These are phyloP conservation scores for Backusella liffmaniae DNA, from an alignment of 192 early-diverging fungal species.

Conservation along the genomic window DNA sequence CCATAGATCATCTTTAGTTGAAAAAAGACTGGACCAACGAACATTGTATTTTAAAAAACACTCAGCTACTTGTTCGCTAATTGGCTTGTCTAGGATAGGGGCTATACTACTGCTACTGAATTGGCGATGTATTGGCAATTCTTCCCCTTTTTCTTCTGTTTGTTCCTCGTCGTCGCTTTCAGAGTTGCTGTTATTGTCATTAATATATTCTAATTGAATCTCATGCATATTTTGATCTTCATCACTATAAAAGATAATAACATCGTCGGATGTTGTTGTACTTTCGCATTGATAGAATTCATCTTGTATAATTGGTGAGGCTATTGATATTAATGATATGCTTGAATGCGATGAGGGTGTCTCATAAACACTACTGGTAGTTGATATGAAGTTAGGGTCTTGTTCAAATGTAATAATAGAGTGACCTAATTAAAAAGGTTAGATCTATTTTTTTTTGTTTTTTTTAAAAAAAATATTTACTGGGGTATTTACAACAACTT, in stretches of 20 bases:
- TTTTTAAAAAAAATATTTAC: background rate
- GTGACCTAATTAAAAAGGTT: background rate
- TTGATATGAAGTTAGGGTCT: background rate
- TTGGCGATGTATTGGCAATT: background rate
- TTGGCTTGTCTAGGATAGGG: background rate
- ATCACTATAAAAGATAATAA: background rate
- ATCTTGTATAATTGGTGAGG: constrained; percentile 1
- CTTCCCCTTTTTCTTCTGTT: background rate
- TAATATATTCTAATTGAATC: background rate
- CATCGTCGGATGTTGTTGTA: background rate
- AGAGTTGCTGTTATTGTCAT: background rate
- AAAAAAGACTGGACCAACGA: constrained; percentile 19
- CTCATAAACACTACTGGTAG: background rate
- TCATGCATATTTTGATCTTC: constrained; percentile 9
- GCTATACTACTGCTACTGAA: background rate
- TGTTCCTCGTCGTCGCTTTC: background rate
- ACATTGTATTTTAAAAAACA: constrained; percentile 12
- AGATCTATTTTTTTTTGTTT: background rate
- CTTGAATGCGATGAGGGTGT: background rate
- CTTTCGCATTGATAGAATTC: background rate
- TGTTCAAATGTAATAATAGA: constrained; percentile 4
- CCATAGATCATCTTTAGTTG: constrained; percentile 15
- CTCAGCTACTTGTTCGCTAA: background rate
- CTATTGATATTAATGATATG: background rate
- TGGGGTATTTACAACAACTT: background rate